Conservation (phyloP, 2,329 filamentous ascomycete genomes). For the Pleurostoma richardsiae region DNA sequence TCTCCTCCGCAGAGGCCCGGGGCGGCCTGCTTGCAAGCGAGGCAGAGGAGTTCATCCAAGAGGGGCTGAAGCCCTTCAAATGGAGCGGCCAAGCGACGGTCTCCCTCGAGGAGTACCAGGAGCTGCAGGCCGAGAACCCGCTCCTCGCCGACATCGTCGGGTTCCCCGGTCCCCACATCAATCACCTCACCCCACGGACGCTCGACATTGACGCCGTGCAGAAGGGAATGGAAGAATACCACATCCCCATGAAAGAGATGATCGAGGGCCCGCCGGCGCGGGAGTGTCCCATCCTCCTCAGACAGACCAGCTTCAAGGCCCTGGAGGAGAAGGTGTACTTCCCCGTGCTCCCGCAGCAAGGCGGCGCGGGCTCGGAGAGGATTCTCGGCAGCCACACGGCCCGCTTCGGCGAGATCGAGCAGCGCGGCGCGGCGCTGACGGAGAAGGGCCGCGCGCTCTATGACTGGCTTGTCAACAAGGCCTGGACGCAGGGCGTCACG, state of each 20-base stretch:
- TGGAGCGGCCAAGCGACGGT: slow-evolving; percentile 29
- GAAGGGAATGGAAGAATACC: slow-evolving; percentile 29
- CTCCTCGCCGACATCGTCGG: slow-evolving; percentile 29
- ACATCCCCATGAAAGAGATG: slow-evolving; percentile 37
- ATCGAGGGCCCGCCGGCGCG: slow-evolving; percentile 46
- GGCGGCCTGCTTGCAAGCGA: slow-evolving; percentile 21
- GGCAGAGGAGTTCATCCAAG: slow-evolving; percentile 29
- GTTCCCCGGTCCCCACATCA: slow-evolving; percentile 38
- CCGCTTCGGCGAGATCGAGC: slow-evolving; percentile 48
- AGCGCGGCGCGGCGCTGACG: slow-evolving; percentile 45
- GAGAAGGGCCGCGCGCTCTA: slow-evolving; percentile 37
- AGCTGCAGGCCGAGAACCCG: slow-evolving; percentile 20
- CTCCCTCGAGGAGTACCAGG: slow-evolving; percentile 27
- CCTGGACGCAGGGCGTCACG: slow-evolving; percentile 19
- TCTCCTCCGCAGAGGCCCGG: slow-evolving; percentile 26
- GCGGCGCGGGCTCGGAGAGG: background rate
- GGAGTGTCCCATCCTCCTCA: slow-evolving; percentile 37
- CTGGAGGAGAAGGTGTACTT: slow-evolving; percentile 42
- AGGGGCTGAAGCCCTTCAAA: slow-evolving; percentile 39
- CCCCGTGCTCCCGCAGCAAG: slow-evolving; percentile 4
- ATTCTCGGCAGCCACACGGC: slow-evolving; percentile 37
- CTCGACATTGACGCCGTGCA: slow-evolving; percentile 43
- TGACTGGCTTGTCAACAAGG: slow-evolving; percentile 31
- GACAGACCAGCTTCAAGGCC: slow-evolving; percentile 49
- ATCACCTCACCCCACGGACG: slow-evolving; percentile 47